Percentiles rank a stretch among this genome's conserved stretches.
Evolutionary conservation across 768 basidiomycete species (phyloP).

Genomic region (Strobilomyces echinocephalus): DNA sequence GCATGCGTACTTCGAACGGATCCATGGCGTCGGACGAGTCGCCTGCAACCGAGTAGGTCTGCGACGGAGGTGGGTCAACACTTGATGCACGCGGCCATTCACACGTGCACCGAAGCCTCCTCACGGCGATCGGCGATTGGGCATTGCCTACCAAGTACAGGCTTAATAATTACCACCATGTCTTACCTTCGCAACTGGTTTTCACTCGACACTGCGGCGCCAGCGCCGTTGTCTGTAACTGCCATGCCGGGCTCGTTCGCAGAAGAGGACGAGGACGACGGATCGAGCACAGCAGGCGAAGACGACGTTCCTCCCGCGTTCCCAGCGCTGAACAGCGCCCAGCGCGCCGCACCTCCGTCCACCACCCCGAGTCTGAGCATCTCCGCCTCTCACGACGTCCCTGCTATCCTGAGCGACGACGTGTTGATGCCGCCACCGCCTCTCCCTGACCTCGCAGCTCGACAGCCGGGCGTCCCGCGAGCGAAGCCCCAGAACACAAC

Average conservation of each 20-base stretch:
- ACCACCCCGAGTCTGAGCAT: neutral
- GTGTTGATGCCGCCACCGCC: slow-evolving; percentile 51
- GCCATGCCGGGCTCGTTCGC: slow-evolving; percentile 22
- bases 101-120: too few species aligned
- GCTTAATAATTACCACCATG: too few species aligned
- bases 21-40: slow-evolving; percentile 29
- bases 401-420: slow-evolving; percentile 41
- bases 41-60: neutral
- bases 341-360: slow-evolving; percentile 42
- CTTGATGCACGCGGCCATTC: too few species aligned
- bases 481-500: slow-evolving; percentile 15
- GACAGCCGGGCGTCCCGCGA: slow-evolving; percentile 29
- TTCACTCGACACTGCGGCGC: slow-evolving; percentile 25
- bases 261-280: slow-evolving; percentile 33
- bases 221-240: neutral
- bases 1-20: slow-evolving; percentile 70
- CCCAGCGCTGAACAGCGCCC: slow-evolving; percentile 67
- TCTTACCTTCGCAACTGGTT: slow-evolving; percentile 63
- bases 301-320: slow-evolving; percentile 70
- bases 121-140: too few species aligned
- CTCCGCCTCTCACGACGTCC: slow-evolving; percentile 9
- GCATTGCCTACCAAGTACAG: too few species aligned
- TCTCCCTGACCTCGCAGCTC: slow-evolving; percentile 37
- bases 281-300: slow-evolving; percentile 38
- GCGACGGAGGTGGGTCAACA: neutral